phyloP scores from a whole-genome alignment of 2,329 filamentous ascomycete genomes.

The Talaromyces sp. region DNA sequence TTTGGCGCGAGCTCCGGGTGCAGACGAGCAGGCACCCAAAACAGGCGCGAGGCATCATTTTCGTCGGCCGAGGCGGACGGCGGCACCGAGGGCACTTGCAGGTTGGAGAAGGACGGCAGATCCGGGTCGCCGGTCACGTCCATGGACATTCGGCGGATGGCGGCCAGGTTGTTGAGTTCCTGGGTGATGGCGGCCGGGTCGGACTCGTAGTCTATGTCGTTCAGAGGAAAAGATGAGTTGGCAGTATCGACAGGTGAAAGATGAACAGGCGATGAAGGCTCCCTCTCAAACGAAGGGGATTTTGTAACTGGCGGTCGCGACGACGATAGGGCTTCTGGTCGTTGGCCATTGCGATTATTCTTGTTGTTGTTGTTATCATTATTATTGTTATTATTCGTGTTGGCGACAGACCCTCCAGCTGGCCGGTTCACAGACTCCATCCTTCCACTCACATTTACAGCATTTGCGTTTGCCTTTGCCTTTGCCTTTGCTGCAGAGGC shows the following conservation, averaged over 20 bases:
- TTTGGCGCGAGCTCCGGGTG: constrained; percentile 92
- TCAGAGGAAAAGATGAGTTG: constrained; percentile 63
- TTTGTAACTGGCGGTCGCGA: constrained; percentile 13
- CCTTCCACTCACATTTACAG: constrained; percentile 10
- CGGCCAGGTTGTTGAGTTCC: constrained; percentile 87
- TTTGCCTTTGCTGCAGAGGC: constrained; percentile 6
- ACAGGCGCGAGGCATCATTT: constrained; percentile 77
- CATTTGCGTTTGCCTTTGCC: constrained; percentile 6
- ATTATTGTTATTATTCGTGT: constrained; percentile 25
- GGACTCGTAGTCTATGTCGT: constrained; percentile 83
- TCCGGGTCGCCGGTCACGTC: constrained; percentile 66
- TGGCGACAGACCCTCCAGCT: constrained; percentile 25
- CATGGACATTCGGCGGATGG: constrained; percentile 89
- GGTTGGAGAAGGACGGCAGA: constrained; percentile 37
- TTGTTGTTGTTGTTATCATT: constrained; percentile 21
- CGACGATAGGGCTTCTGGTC: constrained; percentile 11
- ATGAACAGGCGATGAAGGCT: constrained; percentile 51
- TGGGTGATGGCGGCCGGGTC: constrained; percentile 84
- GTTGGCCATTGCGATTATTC: constrained; percentile 27
- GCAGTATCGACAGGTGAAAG: constrained; percentile 49
- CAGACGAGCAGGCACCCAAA: constrained; percentile 92
- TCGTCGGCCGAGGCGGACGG: constrained; percentile 56
- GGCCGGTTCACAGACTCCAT: constrained; percentile 10
- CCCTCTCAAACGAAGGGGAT: constrained; percentile 28
- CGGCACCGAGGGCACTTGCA: constrained; percentile 36